phyloP scores from a whole-genome alignment of 306 rosid species.

The Acmispon strigosus region DNA sequence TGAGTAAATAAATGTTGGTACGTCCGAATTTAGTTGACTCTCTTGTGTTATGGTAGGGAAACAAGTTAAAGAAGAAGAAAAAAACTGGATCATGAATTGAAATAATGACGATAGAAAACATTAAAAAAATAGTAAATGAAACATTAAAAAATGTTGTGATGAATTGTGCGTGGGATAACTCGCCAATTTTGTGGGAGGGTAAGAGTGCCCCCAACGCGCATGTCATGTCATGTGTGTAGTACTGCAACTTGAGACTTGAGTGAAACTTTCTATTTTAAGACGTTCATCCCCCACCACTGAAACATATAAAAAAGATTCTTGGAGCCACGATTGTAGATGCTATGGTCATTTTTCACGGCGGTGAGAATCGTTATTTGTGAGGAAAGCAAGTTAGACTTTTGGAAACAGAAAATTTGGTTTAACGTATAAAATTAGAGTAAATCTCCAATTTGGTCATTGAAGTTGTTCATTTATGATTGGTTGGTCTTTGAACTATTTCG shows the following conservation, averaged over 20 bases:
- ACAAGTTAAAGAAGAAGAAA: neutral
- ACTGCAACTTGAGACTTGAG: neutral
- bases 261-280: constrained; percentile 13
- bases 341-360: constrained; percentile 8
- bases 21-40: constrained; percentile 54
- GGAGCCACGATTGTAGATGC: neutral
- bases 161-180: constrained; percentile 16
- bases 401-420: too few species aligned
- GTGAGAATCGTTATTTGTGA: neutral
- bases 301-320: neutral
- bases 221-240: too few species aligned
- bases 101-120: neutral
- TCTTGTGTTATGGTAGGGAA: neutral
- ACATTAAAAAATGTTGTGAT: neutral
- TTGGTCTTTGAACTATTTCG: too few species aligned
- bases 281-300: neutral
- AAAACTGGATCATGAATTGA: neutral
- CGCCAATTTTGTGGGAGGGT: constrained; percentile 5
- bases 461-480: too few species aligned
- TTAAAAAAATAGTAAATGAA: neutral
- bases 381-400: too few species aligned
- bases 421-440: too few species aligned
- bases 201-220: neutral
- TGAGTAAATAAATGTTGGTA: too few species aligned
- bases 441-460: too few species aligned